Evolutionary conservation across 352 stramenopile genomes (phyloP), one percentile per base, ranked within the genome.

Genomic region (Phytopythium ostracodes): DNA sequence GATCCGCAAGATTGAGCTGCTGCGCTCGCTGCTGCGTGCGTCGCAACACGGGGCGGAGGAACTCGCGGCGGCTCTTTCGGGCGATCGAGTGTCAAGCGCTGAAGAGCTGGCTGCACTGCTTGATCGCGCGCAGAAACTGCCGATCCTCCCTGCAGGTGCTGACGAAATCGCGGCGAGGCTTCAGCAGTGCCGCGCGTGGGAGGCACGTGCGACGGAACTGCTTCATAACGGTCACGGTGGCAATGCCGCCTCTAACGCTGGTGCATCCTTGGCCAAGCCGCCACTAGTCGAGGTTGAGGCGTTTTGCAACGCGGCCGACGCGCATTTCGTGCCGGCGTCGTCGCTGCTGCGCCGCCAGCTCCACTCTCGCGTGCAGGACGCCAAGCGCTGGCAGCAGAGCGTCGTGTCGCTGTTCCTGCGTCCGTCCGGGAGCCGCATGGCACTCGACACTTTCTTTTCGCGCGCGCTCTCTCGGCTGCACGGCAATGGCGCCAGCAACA

Each of bases 261-360:
- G 4, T 33, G 64, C 57, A 35, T 64, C 54, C 57, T 62, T 18
- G 49, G 54, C 57, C 29, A 73, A 52, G 56, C 79, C 84, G 1
- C 59, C 65, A 35, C 42, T 92, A 8, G 67, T 82, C 40, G 73
- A 87, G 3, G 67, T 75, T 0, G 77, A 90, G 56, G 52, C 33
- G 17, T 88, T 91, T 24, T 80, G 77, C 47, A 53, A 77, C 4
- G 63, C 88, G 46, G 84, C 80, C 1, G 84, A 92, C 31, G 65
- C 38, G 12, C 70, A 75, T 49, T 88, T 83, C 42, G 80, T 94
- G 14, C 79, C 83, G 0, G 70, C 67, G 18, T 84, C 81, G 7
- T 93, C 82, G 10, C 61, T 91, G 14, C 40, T 92, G 36, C 68
- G 77, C 27, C 77, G 83, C 7, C 80, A 93, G 64, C 43, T 94